A percentile compares a stretch with the other conserved stretches of the same genome.
These are phyloP conservation scores for Cladosporium halotolerans DNA, from an alignment of 2,329 filamentous ascomycete genomes.

Conservation along the genomic window DNA sequence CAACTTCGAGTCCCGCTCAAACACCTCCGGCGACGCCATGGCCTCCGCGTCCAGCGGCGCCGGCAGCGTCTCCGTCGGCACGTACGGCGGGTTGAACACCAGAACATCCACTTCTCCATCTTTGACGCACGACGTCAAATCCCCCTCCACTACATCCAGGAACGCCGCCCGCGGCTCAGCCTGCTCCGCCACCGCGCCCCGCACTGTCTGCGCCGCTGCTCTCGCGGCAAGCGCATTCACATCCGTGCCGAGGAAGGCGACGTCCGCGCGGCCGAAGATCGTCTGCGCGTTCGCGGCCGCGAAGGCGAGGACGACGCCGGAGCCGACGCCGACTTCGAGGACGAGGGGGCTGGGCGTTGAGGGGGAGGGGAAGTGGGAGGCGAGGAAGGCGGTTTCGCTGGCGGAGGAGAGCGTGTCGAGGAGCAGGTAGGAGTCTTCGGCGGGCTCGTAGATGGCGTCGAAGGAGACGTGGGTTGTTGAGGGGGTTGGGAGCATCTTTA, in stretches of 20 bases:
- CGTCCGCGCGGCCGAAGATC: conserved; percentile 65
- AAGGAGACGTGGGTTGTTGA: conserved; percentile 88
- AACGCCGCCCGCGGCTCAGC: conserved; percentile 13
- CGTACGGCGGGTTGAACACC: conserved; percentile 95
- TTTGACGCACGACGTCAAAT: conserved; percentile 60
- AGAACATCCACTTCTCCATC: conserved; percentile 66
- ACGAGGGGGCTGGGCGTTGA: conserved; percentile 48
- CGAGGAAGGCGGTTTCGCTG: conserved; percentile 63
- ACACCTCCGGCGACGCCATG: conserved; percentile 34
- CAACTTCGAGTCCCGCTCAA: conserved; percentile 76
- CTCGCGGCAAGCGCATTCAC: conserved; percentile 77
- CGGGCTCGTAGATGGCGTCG: conserved; percentile 84
- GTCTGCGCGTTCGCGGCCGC: conserved; percentile 64
- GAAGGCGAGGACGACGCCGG: conserved; percentile 90
- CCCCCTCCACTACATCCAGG: conserved; percentile 61
- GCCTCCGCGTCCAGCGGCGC: conserved; percentile 9
- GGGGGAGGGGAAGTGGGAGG: conserved; percentile 48
- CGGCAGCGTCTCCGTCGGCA: conserved; percentile 75
- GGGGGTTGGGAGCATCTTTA: conserved; percentile 80
- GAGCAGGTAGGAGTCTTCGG: conserved; percentile 91
- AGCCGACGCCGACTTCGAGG: conserved; percentile 83
- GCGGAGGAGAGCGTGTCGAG: conserved; percentile 79
- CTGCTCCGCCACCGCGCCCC: conserved; percentile 39
- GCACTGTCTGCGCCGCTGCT: conserved; percentile 66
- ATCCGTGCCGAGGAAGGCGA: conserved; percentile 73